phyloP scores from a whole-genome alignment of 768 basidiomycete genomes.

The Leucocoprinus leucothites region DNA sequence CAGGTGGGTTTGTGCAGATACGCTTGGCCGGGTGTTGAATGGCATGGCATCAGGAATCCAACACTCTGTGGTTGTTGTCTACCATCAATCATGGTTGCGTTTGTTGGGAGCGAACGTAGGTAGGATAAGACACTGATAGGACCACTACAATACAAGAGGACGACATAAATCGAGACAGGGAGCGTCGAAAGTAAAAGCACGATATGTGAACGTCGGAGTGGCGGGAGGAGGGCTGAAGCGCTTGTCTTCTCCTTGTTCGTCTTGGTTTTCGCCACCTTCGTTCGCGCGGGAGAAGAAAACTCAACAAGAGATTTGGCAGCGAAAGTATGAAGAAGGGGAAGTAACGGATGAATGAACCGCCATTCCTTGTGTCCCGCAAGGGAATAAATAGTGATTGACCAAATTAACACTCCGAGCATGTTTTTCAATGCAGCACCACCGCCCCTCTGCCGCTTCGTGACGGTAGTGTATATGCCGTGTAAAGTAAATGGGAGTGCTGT shows the following conservation, averaged over 20 bases:
- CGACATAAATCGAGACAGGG: slow-evolving; percentile 64
- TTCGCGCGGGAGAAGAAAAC: slow-evolving; percentile 22
- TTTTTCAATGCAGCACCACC: slow-evolving; percentile 31
- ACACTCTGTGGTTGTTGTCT: slow-evolving; percentile 33
- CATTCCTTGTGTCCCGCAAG: slow-evolving; percentile 93
- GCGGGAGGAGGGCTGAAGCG: slow-evolving; percentile 17
- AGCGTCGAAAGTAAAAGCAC: slow-evolving; percentile 49
- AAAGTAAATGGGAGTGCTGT: slow-evolving; percentile 71
- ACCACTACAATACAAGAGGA: slow-evolving; percentile 74
- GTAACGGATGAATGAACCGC: slow-evolving; percentile 90
- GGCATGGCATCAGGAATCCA: slow-evolving; percentile 93
- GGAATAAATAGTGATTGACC: slow-evolving; percentile 73
- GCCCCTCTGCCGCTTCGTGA: slow-evolving; percentile 16
- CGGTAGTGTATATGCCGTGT: slow-evolving; percentile 48
- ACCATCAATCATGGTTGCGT: slow-evolving; percentile 35
- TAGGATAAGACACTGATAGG: slow-evolving; percentile 76
- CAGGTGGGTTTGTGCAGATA: slow-evolving; percentile 72
- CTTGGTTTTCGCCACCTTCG: slow-evolving; percentile 2
- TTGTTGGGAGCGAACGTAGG: slow-evolving; percentile 50
- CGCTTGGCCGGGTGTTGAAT: slow-evolving; percentile 91
- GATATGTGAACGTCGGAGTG: slow-evolving; percentile 33
- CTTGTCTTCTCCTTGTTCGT: not conserved
- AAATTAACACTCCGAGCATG: slow-evolving; percentile 50
- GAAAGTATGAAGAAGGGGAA: slow-evolving; percentile 81
- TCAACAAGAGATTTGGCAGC: slow-evolving; percentile 70